Evolutionary conservation across 352 stramenopile genomes (phyloP), one percentile per base, ranked within the genome.

Genomic region (Globisporangium orthogonon): DNA sequence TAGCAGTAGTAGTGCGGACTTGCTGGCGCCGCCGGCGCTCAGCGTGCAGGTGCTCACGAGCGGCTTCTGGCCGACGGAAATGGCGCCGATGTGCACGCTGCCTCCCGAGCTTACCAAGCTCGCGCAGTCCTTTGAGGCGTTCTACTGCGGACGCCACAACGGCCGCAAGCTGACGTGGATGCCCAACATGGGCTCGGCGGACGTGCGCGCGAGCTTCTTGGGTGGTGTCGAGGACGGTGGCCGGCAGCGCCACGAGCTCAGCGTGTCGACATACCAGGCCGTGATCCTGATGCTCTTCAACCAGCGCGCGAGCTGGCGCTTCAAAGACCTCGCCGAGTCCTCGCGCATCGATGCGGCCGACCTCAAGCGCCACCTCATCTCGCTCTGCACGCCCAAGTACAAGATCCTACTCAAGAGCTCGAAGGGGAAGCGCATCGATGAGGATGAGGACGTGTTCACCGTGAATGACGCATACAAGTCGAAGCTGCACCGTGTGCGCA

Each of bases 231-330:
- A 79, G 10, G 37, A 43, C 10, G 37, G 11, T 23, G 60, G 54
- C n/a, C 76, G 76, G 30, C 76, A 85, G 41, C 79, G 86, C 23
- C 89, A 99, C 63, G 96, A 99, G 50, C 70, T 99, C 0, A 97
- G 88, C 47, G 96, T 99, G 29, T 98, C 94, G 23, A 98, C 97
- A 7, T 99, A 98, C 67, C 96, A 99, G 77, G 98, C 98, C 65
- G 97, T 97, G 55, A 98, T 99, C 46, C 76, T 99, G 33, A 86
- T 98, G 66, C 68, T 99, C 7, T 99, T 99, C 78, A 99, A 99
- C 69, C 76, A 89, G 37, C 67, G 74, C 13, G 83, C 87, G 0
- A 63, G 69, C 35, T 91, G 77, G 81, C 62, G 70, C 10, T 91
- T 98, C 52, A 83, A 87, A 18, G 81, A 98, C 11, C 96, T 99